A percentile compares a stretch with the other conserved stretches of the same genome.
Evolutionary conservation across 345 rosid species (phyloP).

Genomic region (Anacardium occidentale): DNA sequence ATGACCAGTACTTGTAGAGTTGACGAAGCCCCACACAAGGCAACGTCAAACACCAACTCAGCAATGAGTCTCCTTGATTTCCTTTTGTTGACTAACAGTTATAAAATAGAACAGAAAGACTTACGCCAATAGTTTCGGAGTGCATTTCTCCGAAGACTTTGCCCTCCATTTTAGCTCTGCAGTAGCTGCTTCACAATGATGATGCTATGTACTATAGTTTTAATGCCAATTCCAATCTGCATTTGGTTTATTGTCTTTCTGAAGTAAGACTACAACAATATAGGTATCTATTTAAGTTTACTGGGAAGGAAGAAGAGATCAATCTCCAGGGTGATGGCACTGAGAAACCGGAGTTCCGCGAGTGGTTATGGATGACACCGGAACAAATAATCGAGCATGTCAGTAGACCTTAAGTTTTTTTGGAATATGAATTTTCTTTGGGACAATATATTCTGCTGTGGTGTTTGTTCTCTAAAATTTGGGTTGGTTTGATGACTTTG

Average conservation of each 20-base stretch:
- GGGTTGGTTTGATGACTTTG: slow-evolving; percentile 3
- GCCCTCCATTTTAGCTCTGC: neutral
- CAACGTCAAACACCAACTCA: no score
- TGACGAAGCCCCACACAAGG: no score
- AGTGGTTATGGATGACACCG: slow-evolving; percentile 82
- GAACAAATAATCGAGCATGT: slow-evolving; percentile 63
- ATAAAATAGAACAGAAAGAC: no score
- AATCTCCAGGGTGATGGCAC: slow-evolving; percentile 82
- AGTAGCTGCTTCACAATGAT: neutral
- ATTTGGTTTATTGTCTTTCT: neutral
- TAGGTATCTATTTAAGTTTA: slow-evolving; percentile 88
- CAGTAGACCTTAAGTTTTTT: slow-evolving; percentile 18
- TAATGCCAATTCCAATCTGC: neutral
- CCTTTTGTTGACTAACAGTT: no score
- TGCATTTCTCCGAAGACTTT: neutral
- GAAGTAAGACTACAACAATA: neutral
- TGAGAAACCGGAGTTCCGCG: slow-evolving; percentile 91
- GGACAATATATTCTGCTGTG: no score
- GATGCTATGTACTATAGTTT: neutral
- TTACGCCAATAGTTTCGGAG: neutral
- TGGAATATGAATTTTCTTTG: no score
- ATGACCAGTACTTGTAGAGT: no score
- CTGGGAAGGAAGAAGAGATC: slow-evolving; percentile 84
- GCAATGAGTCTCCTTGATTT: no score
- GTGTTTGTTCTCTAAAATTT: neutral